A percentile compares a stretch with the other conserved stretches of the same genome.
These are phyloP conservation scores for Cryptomeria japonica DNA, from an alignment of 75 land plant species.

Conservation along the genomic window DNA sequence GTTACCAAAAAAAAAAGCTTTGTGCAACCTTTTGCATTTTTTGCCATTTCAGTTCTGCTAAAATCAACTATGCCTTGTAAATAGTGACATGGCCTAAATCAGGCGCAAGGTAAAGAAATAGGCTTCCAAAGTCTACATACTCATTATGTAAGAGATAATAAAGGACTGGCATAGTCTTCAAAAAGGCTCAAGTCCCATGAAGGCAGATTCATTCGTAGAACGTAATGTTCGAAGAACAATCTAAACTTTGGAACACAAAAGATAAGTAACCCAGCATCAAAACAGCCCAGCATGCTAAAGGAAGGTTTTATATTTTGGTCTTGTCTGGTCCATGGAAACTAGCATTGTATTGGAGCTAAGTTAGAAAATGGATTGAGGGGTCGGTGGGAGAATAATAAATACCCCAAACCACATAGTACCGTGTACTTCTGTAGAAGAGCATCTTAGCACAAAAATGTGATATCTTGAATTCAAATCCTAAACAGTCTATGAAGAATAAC, in stretches of 20 bases:
- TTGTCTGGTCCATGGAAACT: background rate
- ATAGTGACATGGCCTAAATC: background rate
- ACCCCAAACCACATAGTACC: no score
- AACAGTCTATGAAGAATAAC: background rate
- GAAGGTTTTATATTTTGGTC: background rate
- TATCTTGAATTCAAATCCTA: background rate
- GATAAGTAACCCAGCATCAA: background rate
- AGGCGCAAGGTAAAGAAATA: background rate
- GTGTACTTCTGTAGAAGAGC: background rate
- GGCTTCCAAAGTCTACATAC: background rate
- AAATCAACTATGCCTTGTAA: background rate
- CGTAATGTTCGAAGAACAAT: background rate
- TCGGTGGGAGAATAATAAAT: no score
- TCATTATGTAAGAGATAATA: background rate
- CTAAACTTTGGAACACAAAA: background rate
- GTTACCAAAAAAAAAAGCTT: no score
- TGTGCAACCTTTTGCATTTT: background rate
- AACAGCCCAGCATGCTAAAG: background rate
- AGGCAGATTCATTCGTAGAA: background rate
- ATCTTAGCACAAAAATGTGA: background rate
- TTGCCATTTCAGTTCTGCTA: background rate
- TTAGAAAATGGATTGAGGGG: no score
- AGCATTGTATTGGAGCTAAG: background rate
- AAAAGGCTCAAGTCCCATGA: background rate
- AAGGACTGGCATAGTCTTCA: background rate